Base-by-base conservation (phyloP, 1,284 basidiomycete species). In the Naganishia sp. region DNA sequence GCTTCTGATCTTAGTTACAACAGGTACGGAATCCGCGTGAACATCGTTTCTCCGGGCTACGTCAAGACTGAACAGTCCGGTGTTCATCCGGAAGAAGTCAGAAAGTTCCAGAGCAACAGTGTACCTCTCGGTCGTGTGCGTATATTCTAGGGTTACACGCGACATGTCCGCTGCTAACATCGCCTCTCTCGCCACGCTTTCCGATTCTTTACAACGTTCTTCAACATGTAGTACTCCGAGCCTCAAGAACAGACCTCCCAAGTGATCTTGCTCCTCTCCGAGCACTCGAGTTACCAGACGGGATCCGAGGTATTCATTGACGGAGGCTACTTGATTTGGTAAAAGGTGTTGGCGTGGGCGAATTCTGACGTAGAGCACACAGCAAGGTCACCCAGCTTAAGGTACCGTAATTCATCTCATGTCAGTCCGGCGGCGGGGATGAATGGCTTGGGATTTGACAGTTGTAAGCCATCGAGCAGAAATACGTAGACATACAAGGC, bases 11-110 rank as follows among this genome's bases (percentile, higher is more conserved):
- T 15, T 49, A 7, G 58, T 32, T 25, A n/a, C 45, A 25, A 57
- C 18, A 52, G 57, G 15, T 69, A 80, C 50, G 74, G 73, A 6
- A 87, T 87, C 60, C 81, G 86, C 13, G 85, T 88, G 15, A 88
- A 88, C 73, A 82, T 83, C 0, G 68, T 88, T 21, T 84, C 84
- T 25, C 85, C 86, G 0, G 86, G 86, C 55, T 87, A 87, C 55
- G 84, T 85, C 84, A 63, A 57, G 74, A 69, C 49, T 2, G 55
- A 57, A 63, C 67, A 68, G 51, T 71, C 68, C 43, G 69, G 42
- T 32, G 42, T 53, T 2, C 54, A 46, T 53, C 61, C 25, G 67
- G 67, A 43, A 65, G 71, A 79, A 79, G 81, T 41, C 68, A 76
- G 1, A 81, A 78, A 0, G 78, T 82, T 58, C 79, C 81, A 71